Conservation (phyloP, 805 yeast species). For the Wickerhamomyces pijperi region DNA sequence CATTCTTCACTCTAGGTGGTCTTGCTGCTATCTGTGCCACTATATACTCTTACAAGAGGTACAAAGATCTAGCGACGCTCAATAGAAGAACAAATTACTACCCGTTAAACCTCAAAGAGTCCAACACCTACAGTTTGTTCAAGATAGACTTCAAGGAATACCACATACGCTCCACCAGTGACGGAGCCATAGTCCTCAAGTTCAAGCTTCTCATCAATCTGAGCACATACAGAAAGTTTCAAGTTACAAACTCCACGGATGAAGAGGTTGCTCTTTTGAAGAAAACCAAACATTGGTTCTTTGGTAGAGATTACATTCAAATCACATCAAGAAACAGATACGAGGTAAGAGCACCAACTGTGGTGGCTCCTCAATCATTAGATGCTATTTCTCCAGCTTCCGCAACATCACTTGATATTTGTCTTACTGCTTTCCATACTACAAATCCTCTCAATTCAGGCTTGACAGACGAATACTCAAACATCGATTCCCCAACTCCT, state of each 20-base stretch:
- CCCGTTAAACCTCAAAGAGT: not conserved
- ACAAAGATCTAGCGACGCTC: not conserved
- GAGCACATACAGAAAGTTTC: not conserved
- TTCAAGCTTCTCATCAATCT: not conserved
- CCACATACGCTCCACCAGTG: not conserved
- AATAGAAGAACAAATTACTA: not conserved
- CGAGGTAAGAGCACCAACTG: not conserved
- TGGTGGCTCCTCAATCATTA: too few species aligned
- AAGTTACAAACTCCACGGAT: not conserved
- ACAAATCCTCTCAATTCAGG: not conserved
- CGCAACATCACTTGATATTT: too few species aligned
- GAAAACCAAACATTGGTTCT: not conserved
- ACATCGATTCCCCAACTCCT: not conserved
- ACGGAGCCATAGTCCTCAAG: not conserved
- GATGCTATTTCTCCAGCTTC: too few species aligned
- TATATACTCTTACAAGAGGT: not conserved
- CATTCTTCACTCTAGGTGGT: not conserved
- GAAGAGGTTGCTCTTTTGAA: not conserved
- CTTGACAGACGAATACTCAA: not conserved
- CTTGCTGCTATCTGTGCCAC: not conserved
- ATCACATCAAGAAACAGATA: not conserved
- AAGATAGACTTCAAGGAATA: not conserved
- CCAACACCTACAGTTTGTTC: not conserved
- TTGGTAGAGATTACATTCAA: not conserved
- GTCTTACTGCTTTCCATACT: too few species aligned